These are phyloP conservation scores for Plasmodium falciparum DNA, from an alignment of 169 alveolate species.

Conservation along the genomic window DNA sequence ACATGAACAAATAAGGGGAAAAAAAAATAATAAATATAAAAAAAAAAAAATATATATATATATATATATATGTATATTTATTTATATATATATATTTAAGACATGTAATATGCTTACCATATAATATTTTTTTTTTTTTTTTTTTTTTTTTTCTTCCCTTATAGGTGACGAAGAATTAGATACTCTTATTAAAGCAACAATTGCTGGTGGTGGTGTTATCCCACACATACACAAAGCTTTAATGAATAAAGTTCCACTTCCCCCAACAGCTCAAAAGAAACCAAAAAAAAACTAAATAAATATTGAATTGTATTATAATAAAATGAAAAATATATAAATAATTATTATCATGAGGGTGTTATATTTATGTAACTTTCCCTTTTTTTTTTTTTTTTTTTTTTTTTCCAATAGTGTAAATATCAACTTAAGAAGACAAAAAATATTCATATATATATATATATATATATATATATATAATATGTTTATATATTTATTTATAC, in stretches of 20 bases:
- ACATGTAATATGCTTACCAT: not conserved
- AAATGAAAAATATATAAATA: not conserved
- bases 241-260: slow-evolving; percentile 89
- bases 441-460: too few species aligned
- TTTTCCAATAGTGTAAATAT: slow-evolving; percentile 1
- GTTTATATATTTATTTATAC: too few species aligned
- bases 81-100: not conserved
- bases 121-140: not conserved
- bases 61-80: not conserved
- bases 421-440: not conserved
- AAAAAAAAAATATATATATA: not conserved
- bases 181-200: slow-evolving; percentile 98
- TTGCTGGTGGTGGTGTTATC: slow-evolving; percentile 99
- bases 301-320: not conserved
- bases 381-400: slow-evolving; percentile 8
- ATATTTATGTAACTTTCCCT: not conserved
- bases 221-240: slow-evolving; percentile 98
- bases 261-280: slow-evolving; percentile 83
- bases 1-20: not conserved
- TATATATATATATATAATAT: too few species aligned
- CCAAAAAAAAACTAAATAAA: slow-evolving; percentile 78
- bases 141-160: slow-evolving; percentile 14
- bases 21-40: not conserved
- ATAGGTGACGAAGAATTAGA: slow-evolving; percentile 99
- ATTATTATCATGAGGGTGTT: not conserved